Base-by-base conservation (phyloP, 169 alveolate species). In the Cryptosporidium sp. region DNA sequence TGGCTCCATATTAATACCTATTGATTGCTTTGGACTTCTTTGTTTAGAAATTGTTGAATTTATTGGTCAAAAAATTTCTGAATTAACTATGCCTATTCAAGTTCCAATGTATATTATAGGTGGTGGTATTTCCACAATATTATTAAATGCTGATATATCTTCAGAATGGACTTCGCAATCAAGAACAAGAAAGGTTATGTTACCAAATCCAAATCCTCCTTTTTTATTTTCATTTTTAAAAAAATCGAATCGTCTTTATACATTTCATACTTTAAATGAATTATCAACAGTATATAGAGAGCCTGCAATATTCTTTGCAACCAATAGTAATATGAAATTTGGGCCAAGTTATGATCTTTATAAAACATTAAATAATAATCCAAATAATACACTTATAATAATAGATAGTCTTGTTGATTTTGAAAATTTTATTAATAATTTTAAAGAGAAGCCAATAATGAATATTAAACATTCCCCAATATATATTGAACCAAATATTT, bases 141-240 rank as follows among this genome's bases (percentile, higher is more conserved):
- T 80, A 62, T 39, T 65, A 39, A 61, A 80, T 62, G 75, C 80
- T 23, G 89, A 80, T 48, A 65, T 80, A 21, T 80, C 80, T 18
- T 37, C 80, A 44, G 89, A 80, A 62, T 80, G 89, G 89, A 80
- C 89, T 60, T 16, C 62, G 16, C 65, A 35, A 33, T 44, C 65
- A 16, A 80, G 75, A 80, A 61, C 80, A n/a, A 61, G 89, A 29
- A 80, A 65, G 23, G 56, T 53, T 6, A 60, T 80, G 89, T 39
- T 80, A 42, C 89, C 89, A 21, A 80, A 80, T 80, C 89, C 89
- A 0, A 80, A 45, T n/a, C 75, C 89, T 14, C 89, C 89, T 14
- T 80, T 80, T 39, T 12, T 80, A 65, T 80, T 80, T 18, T 80
- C 89, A 8, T 65, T 62, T 45, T 37, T 80, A 7, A 80, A 80